Evolutionary conservation across 495 filamentous ascomycete genomes (phyloP).

Genomic region (Margaritispora aquatica): DNA sequence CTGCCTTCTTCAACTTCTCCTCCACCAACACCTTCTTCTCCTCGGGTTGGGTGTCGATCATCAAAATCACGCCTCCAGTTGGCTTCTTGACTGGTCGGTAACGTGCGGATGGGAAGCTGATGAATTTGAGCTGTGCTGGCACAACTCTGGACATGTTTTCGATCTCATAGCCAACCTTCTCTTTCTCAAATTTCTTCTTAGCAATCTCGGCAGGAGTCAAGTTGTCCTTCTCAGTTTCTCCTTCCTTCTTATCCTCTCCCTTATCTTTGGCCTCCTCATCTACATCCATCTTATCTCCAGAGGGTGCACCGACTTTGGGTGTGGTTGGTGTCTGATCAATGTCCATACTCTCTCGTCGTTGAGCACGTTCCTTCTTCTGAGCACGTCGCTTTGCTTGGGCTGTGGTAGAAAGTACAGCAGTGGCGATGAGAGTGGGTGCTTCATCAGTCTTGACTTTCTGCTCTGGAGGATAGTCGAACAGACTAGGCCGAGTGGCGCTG

Average conservation of each 20-base stretch:
- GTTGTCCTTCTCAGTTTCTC: conserved; percentile 55
- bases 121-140: conserved; percentile 88
- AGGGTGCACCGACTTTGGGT: conserved; percentile 58
- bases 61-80: conserved; percentile 86
- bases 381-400: conserved; percentile 94
- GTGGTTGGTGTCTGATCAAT: conserved; percentile 70
- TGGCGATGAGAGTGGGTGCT: conserved; percentile 89
- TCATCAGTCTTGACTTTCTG: conserved; percentile 92
- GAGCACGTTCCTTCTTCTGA: conserved; percentile 62
- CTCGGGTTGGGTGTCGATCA: conserved; percentile 76
- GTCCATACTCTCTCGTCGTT: conserved; percentile 82
- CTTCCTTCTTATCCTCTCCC: conserved; percentile 54
- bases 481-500: conserved; percentile 85
- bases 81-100: conserved; percentile 94
- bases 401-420: conserved; percentile 93
- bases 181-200: conserved; percentile 88
- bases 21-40: conserved; percentile 76
- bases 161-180: conserved; percentile 91
- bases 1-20: conserved; percentile 68
- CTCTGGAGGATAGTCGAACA: conserved; percentile 97
- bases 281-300: conserved; percentile 85
- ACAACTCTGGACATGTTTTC: conserved; percentile 97
- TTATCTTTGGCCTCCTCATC: conserved; percentile 61
- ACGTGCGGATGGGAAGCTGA: conserved; percentile 79
- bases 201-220: conserved; percentile 39